Conservation (phyloP, 2,329 filamentous ascomycete genomes). For the Sclerotinia subarctica region DNA sequence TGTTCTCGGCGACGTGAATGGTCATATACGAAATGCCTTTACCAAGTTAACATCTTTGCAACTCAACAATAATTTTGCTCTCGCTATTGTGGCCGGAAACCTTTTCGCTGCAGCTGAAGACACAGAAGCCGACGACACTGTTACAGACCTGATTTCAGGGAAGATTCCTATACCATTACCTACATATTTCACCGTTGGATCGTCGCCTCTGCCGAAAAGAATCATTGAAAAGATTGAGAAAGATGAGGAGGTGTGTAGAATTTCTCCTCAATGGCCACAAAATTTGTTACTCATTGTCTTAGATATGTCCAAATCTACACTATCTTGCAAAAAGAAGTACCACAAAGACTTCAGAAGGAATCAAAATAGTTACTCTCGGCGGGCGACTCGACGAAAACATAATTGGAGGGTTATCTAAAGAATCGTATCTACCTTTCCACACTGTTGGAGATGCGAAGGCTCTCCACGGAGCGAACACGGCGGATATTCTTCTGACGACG, state of each 20-base stretch:
- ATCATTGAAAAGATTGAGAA: conserved; percentile 72
- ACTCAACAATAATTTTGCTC: conserved; percentile 80
- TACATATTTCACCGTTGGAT: conserved; percentile 87
- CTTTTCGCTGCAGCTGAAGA: conserved; percentile 70
- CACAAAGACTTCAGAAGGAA: conserved; percentile 84
- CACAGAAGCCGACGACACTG: conserved; percentile 54
- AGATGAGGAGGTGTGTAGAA: conserved; percentile 52
- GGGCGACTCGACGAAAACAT: conserved; percentile 64
- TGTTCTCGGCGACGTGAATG: conserved; percentile 79
- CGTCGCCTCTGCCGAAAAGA: conserved; percentile 63
- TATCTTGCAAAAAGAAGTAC: conserved; percentile 41
- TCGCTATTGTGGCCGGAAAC: conserved; percentile 81
- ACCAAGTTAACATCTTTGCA: conserved; percentile 78
- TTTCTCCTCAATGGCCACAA: conserved; percentile 8
- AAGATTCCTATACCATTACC: conserved; percentile 71
- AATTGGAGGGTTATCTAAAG: conserved; percentile 61
- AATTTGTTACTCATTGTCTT: conserved; percentile 7
- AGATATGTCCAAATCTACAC: conserved; percentile 85
- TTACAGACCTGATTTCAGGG: conserved; percentile 68
- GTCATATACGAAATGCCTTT: conserved; percentile 72
- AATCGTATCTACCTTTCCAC: conserved; percentile 75
- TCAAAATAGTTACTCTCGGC: conserved; percentile 83
- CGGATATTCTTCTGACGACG: conserved; percentile 84
- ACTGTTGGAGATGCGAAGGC: conserved; percentile 72
- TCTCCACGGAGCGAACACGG: conserved; percentile 70